These are phyloP conservation scores for Penicillium canescens DNA, from an alignment of 495 filamentous ascomycete species.

Conservation along the genomic window DNA sequence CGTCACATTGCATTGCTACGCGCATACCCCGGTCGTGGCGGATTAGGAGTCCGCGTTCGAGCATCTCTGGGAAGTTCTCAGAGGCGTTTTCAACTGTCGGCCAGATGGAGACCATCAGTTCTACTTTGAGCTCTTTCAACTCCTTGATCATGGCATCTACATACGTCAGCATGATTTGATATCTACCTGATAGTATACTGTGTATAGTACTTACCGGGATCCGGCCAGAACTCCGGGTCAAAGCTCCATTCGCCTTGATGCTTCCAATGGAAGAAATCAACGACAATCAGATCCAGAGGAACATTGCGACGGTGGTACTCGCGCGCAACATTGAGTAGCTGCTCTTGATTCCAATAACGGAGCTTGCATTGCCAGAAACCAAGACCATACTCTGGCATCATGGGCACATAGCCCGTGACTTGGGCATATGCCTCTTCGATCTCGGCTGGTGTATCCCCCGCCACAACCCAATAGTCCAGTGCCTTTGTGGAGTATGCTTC, in stretches of 20 bases:
- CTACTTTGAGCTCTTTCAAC: slow-evolving; percentile 49
- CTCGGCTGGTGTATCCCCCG: slow-evolving; percentile 51
- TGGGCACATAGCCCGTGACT: slow-evolving; percentile 53
- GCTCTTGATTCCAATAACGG: slow-evolving; percentile 59
- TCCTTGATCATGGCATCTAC: slow-evolving; percentile 56
- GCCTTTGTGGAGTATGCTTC: slow-evolving; percentile 53
- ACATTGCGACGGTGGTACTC: slow-evolving; percentile 52
- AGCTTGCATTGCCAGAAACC: slow-evolving; percentile 66
- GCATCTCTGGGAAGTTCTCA: slow-evolving; percentile 56
- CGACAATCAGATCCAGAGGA: slow-evolving; percentile 57
- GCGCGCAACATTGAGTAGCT: slow-evolving; percentile 52
- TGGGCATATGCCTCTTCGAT: slow-evolving; percentile 53
- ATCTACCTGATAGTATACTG: slow-evolving; percentile 1
- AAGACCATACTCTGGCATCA: slow-evolving; percentile 64
- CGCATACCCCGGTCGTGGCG: slow-evolving; percentile 54
- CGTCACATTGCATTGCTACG: slow-evolving; percentile 51
- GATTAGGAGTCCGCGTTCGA: slow-evolving; percentile 52
- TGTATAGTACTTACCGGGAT: slow-evolving; percentile 39
- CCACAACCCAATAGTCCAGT: slow-evolving; percentile 61
- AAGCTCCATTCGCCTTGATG: slow-evolving; percentile 61
- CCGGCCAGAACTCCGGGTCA: slow-evolving; percentile 57
- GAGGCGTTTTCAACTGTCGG: slow-evolving; percentile 55
- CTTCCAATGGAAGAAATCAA: slow-evolving; percentile 63
- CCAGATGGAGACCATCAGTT: slow-evolving; percentile 64
- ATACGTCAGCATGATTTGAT: slow-evolving; percentile 1